phyloP scores from a whole-genome alignment of 225 moss, liverwort and hornwort species.

The Polytrichum commune region DNA sequence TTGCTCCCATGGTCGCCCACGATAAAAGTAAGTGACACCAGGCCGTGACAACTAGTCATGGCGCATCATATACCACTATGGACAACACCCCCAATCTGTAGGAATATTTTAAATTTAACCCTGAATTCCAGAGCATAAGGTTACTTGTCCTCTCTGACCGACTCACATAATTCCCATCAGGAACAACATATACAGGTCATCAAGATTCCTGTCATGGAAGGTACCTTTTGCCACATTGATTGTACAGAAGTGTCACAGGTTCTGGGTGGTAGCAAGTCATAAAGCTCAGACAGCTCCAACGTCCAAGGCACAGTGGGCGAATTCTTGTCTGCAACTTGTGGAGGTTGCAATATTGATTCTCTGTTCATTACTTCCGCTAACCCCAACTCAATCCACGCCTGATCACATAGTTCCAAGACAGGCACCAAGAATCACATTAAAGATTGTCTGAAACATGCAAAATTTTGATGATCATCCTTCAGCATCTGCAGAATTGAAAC shows the following conservation, averaged over 20 bases:
- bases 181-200: neutral
- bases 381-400: slow-evolving; percentile 68
- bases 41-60: neutral
- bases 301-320: slow-evolving; percentile 23
- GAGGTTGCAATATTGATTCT: slow-evolving; percentile 17
- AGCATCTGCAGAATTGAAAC: neutral
- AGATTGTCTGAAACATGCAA: neutral
- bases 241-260: slow-evolving; percentile 38
- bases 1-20: too few species aligned
- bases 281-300: slow-evolving; percentile 36
- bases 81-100: too few species aligned
- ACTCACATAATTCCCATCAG: neutral
- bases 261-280: slow-evolving; percentile 29
- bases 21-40: neutral
- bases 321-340: slow-evolving; percentile 10
- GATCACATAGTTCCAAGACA: slow-evolving; percentile 1
- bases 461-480: neutral
- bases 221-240: slow-evolving; percentile 33
- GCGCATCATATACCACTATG: neutral
- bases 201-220: neutral
- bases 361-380: slow-evolving; percentile 42
- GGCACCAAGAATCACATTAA: neutral
- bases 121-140: too few species aligned
- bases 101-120: neutral
- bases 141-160: neutral